Evolutionary conservation across 2,329 filamentous ascomycete species (phyloP).

Genomic region (Phaeosphaeriaceae sp.): DNA sequence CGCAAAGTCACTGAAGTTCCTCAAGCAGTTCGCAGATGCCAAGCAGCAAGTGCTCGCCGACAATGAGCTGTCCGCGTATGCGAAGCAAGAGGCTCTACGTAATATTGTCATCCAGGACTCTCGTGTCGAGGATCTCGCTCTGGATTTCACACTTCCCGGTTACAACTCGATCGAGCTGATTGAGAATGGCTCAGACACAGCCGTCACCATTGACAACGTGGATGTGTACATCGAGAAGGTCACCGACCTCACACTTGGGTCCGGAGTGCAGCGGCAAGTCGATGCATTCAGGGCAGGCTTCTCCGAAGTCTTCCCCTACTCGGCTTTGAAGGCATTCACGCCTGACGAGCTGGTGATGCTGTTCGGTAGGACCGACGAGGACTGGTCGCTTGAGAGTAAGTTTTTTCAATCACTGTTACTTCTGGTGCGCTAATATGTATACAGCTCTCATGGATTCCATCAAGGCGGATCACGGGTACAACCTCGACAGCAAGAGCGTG

Average conservation of each 20-base stretch:
- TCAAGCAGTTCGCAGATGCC: slow-evolving; percentile 84
- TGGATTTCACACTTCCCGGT: slow-evolving; percentile 95
- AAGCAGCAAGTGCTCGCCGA: slow-evolving; percentile 86
- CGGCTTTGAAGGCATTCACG: slow-evolving; percentile 89
- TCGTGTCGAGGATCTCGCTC: slow-evolving; percentile 81
- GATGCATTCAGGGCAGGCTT: slow-evolving; percentile 92
- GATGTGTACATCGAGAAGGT: slow-evolving; percentile 86
- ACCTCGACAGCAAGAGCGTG: slow-evolving; percentile 96
- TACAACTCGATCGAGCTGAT: slow-evolving; percentile 84
- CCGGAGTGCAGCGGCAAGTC: slow-evolving; percentile 84
- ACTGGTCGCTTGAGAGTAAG: slow-evolving; percentile 97
- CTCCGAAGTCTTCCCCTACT: slow-evolving; percentile 95
- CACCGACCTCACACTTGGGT: slow-evolving; percentile 88
- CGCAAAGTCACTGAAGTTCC: slow-evolving; percentile 81
- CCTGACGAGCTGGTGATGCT: slow-evolving; percentile 93
- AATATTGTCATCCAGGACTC: slow-evolving; percentile 77
- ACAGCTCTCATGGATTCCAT: slow-evolving; percentile 94
- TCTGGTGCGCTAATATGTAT: slow-evolving; percentile 34
- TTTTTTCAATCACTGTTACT: slow-evolving; percentile 22
- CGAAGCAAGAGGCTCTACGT: slow-evolving; percentile 75
- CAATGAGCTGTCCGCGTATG: slow-evolving; percentile 65
- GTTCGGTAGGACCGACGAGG: slow-evolving; percentile 90
- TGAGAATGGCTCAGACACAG: slow-evolving; percentile 73
- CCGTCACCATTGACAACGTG: slow-evolving; percentile 91
- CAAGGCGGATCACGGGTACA: slow-evolving; percentile 98